Evolutionary conservation across 805 yeast genomes (phyloP), one percentile per base, ranked within the genome.

Genomic region (Saturnispora mendoncae): DNA sequence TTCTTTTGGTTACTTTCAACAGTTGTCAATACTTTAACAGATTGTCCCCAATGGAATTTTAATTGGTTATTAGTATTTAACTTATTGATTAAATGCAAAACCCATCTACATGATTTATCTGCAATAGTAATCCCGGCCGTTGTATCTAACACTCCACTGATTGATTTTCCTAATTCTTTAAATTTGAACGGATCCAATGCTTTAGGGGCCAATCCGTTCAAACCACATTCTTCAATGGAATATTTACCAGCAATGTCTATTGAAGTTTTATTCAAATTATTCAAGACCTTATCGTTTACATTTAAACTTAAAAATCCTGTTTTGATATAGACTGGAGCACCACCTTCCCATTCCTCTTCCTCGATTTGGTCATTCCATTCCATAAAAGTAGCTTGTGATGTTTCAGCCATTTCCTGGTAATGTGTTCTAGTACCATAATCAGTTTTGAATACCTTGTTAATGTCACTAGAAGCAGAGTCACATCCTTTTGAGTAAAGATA

Each of bases 81-180:
- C 17, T 48, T 26, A 26, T 44, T 50, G 7, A 51, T 36, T 4
- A 48, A 29, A 25, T 47, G 37, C 4, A 49, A 45, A 5, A 58
- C 60, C 57, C 60, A 61, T 28, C 53, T 46, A 34, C 62, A 59
- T 18, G 55, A 51, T 44, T 58, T 61, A 36, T 57, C 60, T 3
- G 66, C 62, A 18, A 54, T 37, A 23, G 56, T 51, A 47, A 58
- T 49, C 9, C 66, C 61, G 17, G 61, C 59, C 17, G 53, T 51
- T 20, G 58, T 51, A 42, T 57, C 62, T 23, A 58, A 39, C 17
- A 56, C 47, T n/a, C 51, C 51, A 14, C 32, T 31, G 9, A 32
- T 28, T 14, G 45, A 33, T 31, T 46, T 46, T 6, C 35, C 29
- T 23, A 46, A 43, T 19, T 36, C 14, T 21, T 43, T 42, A 31